Conservation (phyloP, 2,329 filamentous ascomycete species). For the Arthrinium phaeospermum region DNA sequence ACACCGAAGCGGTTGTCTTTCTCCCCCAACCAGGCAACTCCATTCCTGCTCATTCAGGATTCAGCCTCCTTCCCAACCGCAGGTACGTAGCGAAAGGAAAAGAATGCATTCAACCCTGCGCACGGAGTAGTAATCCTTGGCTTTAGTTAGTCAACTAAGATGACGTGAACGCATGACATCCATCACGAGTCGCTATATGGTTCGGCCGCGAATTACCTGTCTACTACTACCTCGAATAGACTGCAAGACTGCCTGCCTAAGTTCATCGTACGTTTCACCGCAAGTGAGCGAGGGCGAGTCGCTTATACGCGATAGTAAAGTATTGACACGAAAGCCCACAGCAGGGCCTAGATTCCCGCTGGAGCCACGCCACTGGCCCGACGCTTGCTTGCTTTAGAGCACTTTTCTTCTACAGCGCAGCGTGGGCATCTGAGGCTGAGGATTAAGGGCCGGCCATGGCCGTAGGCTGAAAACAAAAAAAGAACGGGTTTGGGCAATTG, state of each 20-base stretch:
- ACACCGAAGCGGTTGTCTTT: neutral
- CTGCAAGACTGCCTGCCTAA: neutral
- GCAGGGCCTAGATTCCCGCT: constrained; percentile 4
- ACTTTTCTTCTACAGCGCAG: neutral
- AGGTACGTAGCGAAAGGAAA: neutral
- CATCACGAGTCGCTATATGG: neutral
- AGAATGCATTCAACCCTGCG: neutral
- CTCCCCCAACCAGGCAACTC: neutral
- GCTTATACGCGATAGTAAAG: neutral
- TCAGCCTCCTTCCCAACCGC: neutral
- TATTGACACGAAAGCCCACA: neutral
- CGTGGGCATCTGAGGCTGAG: neutral
- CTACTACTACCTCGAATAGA: neutral
- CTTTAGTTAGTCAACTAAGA: neutral
- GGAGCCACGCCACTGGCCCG: neutral
- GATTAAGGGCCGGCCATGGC: neutral
- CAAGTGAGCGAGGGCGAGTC: neutral
- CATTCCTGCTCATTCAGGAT: neutral
- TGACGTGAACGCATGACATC: neutral
- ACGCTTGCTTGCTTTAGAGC: neutral
- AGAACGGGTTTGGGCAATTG: neutral
- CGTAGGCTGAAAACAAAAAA: neutral
- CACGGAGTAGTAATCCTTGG: too few species aligned
- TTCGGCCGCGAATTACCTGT: neutral
- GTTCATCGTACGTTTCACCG: neutral